Evolutionary conservation across 306 rosid species (phyloP), one percentile per base, ranked within the genome.

Genomic region (Quercus rubra): DNA sequence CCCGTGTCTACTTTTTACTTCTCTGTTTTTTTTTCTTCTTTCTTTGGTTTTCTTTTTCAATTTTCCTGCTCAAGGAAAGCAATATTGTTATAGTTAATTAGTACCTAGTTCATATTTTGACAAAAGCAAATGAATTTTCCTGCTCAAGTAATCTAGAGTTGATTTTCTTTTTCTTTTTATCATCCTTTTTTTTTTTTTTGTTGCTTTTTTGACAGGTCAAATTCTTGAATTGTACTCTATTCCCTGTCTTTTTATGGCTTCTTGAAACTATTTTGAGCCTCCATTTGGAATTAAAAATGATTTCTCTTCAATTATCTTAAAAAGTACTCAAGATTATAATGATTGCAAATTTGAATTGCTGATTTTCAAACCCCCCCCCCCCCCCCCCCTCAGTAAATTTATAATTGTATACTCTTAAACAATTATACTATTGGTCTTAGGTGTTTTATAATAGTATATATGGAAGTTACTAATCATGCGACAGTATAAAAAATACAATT

Each of bases 151-250:
- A 3, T 31, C 43, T 2, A 1, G 41, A 63, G 11, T 28, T 63
- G 35, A 3, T 28, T 15, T 63, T 14, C n/a, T 6, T 28, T 14
- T 62, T 25, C 28, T 27, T 27, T 25, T 77, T 70, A 67, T 62
- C 71, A 13, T 55, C 15, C 20, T 28, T 23, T 30, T 72, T 79
- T 58, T 77, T 43, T 78, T 46, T 59, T 74, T 55, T 21, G 55
- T 72, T 13, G 79, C 76, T 85, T 91, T 85, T 55, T 11, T 55
- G 5, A 10, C 46, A 81, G 71, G 90, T 87, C 91, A 87, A 87
- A 85, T 64, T 79, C 88, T 85, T 84, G 82, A 73, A 62, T 75
- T 85, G 78, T 83, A 86, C 91, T 86, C 87, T 84, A 82, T 56
- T 49, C 76, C 70, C 23, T 12, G 43, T 68, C 76, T 58, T 28